Conservation (phyloP, 192 early-diverging fungal genomes). For the Chytriomyces confervae region DNA sequence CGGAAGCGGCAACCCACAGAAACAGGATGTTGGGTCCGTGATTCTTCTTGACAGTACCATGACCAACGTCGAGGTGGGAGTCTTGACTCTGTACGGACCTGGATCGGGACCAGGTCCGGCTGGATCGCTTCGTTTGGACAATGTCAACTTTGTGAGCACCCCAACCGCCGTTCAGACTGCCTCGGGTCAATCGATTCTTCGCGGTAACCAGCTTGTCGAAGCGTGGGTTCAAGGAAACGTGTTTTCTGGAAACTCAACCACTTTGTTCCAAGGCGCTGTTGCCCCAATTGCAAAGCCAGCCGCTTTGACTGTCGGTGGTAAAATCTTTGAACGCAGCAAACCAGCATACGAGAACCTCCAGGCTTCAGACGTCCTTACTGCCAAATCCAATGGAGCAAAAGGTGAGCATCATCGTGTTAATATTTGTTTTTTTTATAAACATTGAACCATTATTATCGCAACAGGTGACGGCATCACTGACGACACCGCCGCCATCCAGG, state of each 20-base stretch:
- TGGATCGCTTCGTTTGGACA: slow-evolving; percentile 44
- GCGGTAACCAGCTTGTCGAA: neutral
- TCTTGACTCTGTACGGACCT: slow-evolving; percentile 18
- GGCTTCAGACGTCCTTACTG: slow-evolving; percentile 8
- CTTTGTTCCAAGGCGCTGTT: no score
- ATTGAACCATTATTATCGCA: no score
- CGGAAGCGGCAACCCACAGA: neutral
- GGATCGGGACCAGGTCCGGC: neutral
- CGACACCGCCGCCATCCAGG: slow-evolving; percentile 46
- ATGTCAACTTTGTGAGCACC: slow-evolving; percentile 39
- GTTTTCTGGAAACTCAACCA: neutral
- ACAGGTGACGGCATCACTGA: slow-evolving; percentile 46
- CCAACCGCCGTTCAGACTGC: slow-evolving; percentile 27
- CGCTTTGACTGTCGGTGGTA: no score
- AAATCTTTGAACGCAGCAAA: slow-evolving; percentile 33
- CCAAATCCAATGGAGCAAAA: neutral
- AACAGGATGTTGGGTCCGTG: slow-evolving; percentile 42
- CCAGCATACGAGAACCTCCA: slow-evolving; percentile 46
- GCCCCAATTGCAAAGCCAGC: no score
- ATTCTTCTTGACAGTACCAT: slow-evolving; percentile 43
- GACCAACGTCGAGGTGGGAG: slow-evolving; percentile 36
- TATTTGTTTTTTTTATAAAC: no score
- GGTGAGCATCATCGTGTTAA: neutral
- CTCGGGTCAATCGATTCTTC: slow-evolving; percentile 31
- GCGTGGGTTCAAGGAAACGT: slow-evolving; percentile 5